These are phyloP conservation scores for Glonium stellatum DNA, from an alignment of 495 filamentous ascomycete genomes.

Conservation along the genomic window DNA sequence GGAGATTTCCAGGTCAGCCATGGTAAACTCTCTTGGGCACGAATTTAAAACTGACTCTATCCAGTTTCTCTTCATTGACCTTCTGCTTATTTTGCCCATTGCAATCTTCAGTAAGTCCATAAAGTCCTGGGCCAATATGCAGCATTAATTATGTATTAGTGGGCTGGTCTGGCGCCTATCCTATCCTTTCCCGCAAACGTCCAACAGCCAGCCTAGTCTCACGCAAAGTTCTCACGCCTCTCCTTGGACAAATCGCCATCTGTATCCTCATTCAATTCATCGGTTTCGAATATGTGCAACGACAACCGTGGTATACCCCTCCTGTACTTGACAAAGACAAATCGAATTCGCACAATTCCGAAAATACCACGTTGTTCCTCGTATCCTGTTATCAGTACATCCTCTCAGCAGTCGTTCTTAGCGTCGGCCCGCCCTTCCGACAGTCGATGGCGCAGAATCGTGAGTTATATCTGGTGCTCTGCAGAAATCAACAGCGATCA, in stretches of 20 bases:
- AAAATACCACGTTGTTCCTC: slow-evolving; percentile 85
- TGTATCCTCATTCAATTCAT: slow-evolving; percentile 71
- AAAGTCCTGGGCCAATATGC: background rate
- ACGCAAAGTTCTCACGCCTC: slow-evolving; percentile 81
- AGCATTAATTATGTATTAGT: slow-evolving; percentile 37
- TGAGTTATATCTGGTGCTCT: slow-evolving; percentile 36
- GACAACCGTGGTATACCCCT: slow-evolving; percentile 79
- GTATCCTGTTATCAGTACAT: slow-evolving; percentile 93
- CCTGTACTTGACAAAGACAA: slow-evolving; percentile 67
- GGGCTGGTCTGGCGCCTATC: slow-evolving; percentile 88
- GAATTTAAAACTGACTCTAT: too few relatives aligned
- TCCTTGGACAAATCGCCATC: slow-evolving; percentile 82
- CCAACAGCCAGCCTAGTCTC: slow-evolving; percentile 92
- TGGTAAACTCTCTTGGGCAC: too few relatives aligned
- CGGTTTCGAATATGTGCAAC: slow-evolving; percentile 62
- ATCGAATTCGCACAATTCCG: slow-evolving; percentile 79
- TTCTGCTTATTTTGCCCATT: slow-evolving; percentile 87
- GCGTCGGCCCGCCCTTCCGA: slow-evolving; percentile 81
- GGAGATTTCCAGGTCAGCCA: slow-evolving; percentile 64
- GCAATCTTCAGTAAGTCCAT: slow-evolving; percentile 67
- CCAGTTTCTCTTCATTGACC: slow-evolving; percentile 91
- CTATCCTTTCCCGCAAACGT: slow-evolving; percentile 69
- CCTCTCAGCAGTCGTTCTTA: slow-evolving; percentile 77
- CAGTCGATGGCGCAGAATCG: slow-evolving; percentile 73
- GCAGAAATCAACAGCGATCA: background rate